A percentile compares a stretch with the other conserved stretches of the same genome.
Conservation (phyloP, 345 rosid genomes). For the Linum usitatissimum region DNA sequence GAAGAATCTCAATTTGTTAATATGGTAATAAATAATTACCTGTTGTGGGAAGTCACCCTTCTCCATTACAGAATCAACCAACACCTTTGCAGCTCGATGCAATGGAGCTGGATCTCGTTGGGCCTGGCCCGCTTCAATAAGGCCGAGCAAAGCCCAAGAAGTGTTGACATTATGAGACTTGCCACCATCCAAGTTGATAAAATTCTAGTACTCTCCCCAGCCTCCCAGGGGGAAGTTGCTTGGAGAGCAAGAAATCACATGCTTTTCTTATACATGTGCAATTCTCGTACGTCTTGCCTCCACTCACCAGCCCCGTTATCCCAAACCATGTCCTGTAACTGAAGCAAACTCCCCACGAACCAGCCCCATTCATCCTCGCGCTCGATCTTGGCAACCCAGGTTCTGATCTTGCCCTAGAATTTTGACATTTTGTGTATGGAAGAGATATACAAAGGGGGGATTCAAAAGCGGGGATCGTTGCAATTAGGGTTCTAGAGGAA, state of each 20-base stretch:
- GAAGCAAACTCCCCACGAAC: slow-evolving; percentile 78
- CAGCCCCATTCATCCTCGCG: slow-evolving; percentile 40
- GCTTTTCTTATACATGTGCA: slow-evolving; percentile 36
- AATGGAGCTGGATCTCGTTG: background rate
- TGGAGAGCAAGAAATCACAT: slow-evolving; percentile 44
- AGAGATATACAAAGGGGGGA: background rate
- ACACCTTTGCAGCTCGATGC: slow-evolving; percentile 1
- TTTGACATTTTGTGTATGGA: slow-evolving; percentile 2
- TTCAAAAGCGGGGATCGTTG: background rate
- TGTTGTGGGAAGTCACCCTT: slow-evolving; percentile 1
- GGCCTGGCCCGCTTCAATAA: slow-evolving; percentile 59
- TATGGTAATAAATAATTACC: background rate
- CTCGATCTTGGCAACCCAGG: too few relatives aligned
- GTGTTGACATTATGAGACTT: slow-evolving; percentile 49
- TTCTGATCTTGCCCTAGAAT: too few relatives aligned
- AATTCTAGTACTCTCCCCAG: slow-evolving; percentile 60
- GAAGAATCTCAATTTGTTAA: background rate
- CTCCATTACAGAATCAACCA: background rate
- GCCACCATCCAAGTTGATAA: slow-evolving; percentile 37
- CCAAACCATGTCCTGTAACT: slow-evolving; percentile 80
- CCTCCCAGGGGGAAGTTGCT: slow-evolving; percentile 55
- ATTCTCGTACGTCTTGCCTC: slow-evolving; percentile 29
- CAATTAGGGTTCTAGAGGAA: background rate
- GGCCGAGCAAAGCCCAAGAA: slow-evolving; percentile 63
- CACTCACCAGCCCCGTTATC: slow-evolving; percentile 40